Evolutionary conservation across 2,329 filamentous ascomycete genomes (phyloP), one percentile per base, ranked within the genome.

Genomic region (Cordyceps fumosorosea): DNA sequence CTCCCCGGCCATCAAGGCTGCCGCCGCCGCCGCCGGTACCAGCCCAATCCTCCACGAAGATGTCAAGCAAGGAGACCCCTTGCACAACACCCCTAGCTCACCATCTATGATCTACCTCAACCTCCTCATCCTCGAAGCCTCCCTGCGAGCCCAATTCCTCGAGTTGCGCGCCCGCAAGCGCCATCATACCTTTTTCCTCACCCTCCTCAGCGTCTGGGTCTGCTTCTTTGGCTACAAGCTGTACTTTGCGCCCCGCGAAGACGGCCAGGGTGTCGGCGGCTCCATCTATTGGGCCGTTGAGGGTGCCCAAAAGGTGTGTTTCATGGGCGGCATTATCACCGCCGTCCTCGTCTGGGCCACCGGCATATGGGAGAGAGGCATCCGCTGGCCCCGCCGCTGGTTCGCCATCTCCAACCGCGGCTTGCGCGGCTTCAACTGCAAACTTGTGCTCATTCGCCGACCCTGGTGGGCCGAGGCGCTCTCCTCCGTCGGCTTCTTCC

Each of bases 61-160:
- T 68, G 69, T 68, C 68, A 82, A 81, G 68, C 75, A 79, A 32
- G 77, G 78, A 71, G 91, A 96, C 72, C 91, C 91, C 32, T 84
- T 93, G 65, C 88, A 87, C 69, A 86, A 88, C 65, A 86, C 93
- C 18, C 93, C 93, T n/a, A 93, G 90, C 71, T 91, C 91, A 18
- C 93, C 93, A 52, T 91, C 91, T 60, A 95, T 96, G 80, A 97
- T 99, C 72, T 99, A 99, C 78, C 87, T 99, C 70, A 99, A 99
- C 76, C 88, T 99, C 26, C 84, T 99, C 63, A 96, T 99, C 69
- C 90, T 99, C 75, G 95, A 99, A 75, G 92, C 91, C 55, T 96
- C 92, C 5, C 81, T 99, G 42, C 91, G 95, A 66, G 88, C 91
- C 26, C 95, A 99, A 70, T 98, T 96, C 76, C 86, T 99, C 62